These are phyloP conservation scores for Rhizopogon salebrosus DNA, from an alignment of 768 basidiomycete genomes.

Conservation along the genomic window DNA sequence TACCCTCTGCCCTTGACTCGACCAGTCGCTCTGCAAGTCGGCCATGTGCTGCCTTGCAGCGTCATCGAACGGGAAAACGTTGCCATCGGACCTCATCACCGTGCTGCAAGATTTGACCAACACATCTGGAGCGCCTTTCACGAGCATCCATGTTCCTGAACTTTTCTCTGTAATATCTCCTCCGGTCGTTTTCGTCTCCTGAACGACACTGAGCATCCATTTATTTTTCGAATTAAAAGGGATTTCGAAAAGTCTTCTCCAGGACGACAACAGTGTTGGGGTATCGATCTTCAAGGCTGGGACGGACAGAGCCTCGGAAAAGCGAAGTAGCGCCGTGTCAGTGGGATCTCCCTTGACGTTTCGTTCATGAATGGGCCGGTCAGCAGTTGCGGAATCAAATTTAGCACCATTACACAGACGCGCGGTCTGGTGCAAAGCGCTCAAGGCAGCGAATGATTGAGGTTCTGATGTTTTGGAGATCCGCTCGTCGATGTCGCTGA, in stretches of 20 bases:
- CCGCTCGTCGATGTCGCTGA: slow-evolving; percentile 15
- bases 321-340: slow-evolving; percentile 49
- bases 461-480: slow-evolving; percentile 8
- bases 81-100: slow-evolving; percentile 28
- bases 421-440: slow-evolving; percentile 32
- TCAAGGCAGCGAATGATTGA: slow-evolving; percentile 19
- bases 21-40: slow-evolving; percentile 35
- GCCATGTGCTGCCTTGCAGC: slow-evolving; percentile 15
- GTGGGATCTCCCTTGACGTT: slow-evolving; percentile 44
- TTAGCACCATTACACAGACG: slow-evolving; percentile 57
- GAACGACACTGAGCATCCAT: slow-evolving; percentile 48
- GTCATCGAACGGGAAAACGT: slow-evolving; percentile 26
- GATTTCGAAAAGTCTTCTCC: slow-evolving; percentile 29
- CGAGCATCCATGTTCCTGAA: slow-evolving; percentile 30
- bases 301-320: slow-evolving; percentile 30
- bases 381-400: slow-evolving; percentile 33
- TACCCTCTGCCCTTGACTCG: slow-evolving; percentile 48
- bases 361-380: slow-evolving; percentile 27
- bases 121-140: slow-evolving; percentile 60
- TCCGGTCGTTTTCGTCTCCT: slow-evolving; percentile 14
- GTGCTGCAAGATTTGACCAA: slow-evolving; percentile 36
- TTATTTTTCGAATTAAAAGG: slow-evolving; percentile 51
- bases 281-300: slow-evolving; percentile 18
- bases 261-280: slow-evolving; percentile 15
- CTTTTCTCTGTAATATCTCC: slow-evolving; percentile 7